Conservation (phyloP, 306 rosid species). For the Begonia fuchsioides region DNA sequence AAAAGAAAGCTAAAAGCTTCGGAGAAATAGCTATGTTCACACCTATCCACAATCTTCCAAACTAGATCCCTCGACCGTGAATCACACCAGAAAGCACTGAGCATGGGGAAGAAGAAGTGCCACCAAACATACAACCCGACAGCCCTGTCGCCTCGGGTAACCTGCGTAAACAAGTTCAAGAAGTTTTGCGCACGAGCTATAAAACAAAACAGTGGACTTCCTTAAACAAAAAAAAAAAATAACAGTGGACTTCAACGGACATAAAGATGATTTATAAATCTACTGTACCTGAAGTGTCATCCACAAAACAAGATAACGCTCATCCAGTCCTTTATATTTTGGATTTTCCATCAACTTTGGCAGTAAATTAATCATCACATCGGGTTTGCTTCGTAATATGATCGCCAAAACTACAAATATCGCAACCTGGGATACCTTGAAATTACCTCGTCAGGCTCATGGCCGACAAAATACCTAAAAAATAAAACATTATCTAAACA, state of each 20-base stretch:
- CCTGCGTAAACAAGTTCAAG: conserved; percentile 24
- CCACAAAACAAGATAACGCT: conserved; percentile 69
- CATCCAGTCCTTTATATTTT: conserved; percentile 87
- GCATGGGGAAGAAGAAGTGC: conserved; percentile 48
- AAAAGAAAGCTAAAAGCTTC: background rate
- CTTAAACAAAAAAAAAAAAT: too few relatives aligned
- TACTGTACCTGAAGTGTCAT: conserved; percentile 61
- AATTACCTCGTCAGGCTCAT: too few relatives aligned
- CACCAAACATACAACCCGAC: conserved; percentile 75
- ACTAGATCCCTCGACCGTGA: conserved; percentile 74
- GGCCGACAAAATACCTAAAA: background rate
- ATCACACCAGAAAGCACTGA: conserved; percentile 31
- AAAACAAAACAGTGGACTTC: too few relatives aligned
- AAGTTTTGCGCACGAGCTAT: too few relatives aligned
- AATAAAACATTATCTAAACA: background rate
- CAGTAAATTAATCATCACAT: conserved; percentile 38
- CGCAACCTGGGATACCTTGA: conserved; percentile 51
- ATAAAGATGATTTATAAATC: too few relatives aligned
- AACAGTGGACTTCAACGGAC: too few relatives aligned
- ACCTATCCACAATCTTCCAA: conserved; percentile 72
- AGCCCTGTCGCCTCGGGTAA: conserved; percentile 51
- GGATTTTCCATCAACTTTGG: conserved; percentile 54
- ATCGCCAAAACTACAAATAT: conserved; percentile 67
- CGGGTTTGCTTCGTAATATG: conserved; percentile 82
- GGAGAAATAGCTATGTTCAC: background rate